These are phyloP conservation scores for Magnusiomyces fungicola DNA, from an alignment of 1,139 yeast species.

Conservation along the genomic window DNA sequence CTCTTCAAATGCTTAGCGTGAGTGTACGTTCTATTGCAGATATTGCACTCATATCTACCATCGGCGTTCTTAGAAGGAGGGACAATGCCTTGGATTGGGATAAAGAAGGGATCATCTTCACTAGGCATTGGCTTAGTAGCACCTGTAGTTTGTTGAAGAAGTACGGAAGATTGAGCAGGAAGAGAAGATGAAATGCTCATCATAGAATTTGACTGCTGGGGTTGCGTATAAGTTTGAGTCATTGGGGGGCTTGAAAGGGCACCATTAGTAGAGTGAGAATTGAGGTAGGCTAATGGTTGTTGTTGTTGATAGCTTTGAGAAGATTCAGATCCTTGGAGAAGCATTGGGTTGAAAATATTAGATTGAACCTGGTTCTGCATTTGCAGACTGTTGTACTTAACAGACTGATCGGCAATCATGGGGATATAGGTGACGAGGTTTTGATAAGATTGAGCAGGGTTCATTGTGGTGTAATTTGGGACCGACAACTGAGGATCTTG, in stretches of 20 bases:
- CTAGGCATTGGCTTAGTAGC: neutral
- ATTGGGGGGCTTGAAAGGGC: neutral
- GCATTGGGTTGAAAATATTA: neutral
- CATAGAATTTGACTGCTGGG: neutral
- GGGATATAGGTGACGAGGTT: too few species aligned
- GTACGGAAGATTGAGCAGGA: neutral
- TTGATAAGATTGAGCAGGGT: neutral
- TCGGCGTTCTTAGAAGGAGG: conserved; percentile 17
- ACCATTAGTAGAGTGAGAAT: neutral
- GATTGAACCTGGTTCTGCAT: neutral
- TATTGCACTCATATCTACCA: conserved; percentile 27
- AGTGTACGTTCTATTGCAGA: conserved; percentile 26
- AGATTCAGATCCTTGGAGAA: too few species aligned
- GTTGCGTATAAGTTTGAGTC: neutral
- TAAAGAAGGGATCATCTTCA: conserved; percentile 10
- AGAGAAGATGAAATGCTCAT: neutral
- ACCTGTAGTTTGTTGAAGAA: neutral
- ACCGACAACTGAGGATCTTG: too few species aligned
- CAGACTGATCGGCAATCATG: too few species aligned
- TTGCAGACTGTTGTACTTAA: too few species aligned
- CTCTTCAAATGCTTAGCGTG: conserved; percentile 31
- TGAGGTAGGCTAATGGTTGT: neutral
- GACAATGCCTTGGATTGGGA: conserved; percentile 11
- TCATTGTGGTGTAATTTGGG: too few species aligned
- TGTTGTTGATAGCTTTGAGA: neutral